phyloP scores from a whole-genome alignment of 352 stramenopile species.

The Phytopythium litorale region DNA sequence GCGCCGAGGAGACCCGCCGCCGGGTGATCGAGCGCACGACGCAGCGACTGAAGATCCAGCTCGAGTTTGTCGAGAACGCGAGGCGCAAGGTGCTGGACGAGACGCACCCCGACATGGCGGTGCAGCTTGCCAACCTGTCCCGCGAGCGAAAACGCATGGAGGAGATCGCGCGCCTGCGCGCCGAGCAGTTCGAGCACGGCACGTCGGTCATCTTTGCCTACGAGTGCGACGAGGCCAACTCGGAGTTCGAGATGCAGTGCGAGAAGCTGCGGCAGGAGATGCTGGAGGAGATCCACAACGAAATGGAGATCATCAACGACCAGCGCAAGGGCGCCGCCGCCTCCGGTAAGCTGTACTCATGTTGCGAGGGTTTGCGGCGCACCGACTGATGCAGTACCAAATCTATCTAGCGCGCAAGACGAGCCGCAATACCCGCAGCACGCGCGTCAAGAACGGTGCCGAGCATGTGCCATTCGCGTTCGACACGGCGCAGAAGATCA shows the following conservation, averaged over 20 bases:
- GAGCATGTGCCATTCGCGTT: slow-evolving; percentile 27
- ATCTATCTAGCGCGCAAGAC: slow-evolving; percentile 44
- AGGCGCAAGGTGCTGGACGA: slow-evolving; percentile 57
- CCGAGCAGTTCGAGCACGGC: slow-evolving; percentile 52
- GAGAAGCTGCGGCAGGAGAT: slow-evolving; percentile 81
- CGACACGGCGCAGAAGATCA: slow-evolving; percentile 66
- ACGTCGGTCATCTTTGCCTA: slow-evolving; percentile 76
- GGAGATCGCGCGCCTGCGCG: slow-evolving; percentile 31
- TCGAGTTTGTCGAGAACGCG: slow-evolving; percentile 67
- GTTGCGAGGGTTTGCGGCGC: background rate
- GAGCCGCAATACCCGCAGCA: slow-evolving; percentile 73
- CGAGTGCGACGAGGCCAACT: slow-evolving; percentile 75
- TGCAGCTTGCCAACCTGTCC: slow-evolving; percentile 35
- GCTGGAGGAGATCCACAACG: slow-evolving; percentile 82
- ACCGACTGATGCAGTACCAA: background rate
- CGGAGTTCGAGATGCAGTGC: slow-evolving; percentile 71
- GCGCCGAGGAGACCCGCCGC: slow-evolving; percentile 2
- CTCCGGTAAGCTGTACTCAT: slow-evolving; percentile 15
- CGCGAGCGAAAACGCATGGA: slow-evolving; percentile 48
- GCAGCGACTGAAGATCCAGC: slow-evolving; percentile 55
- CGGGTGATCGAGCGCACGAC: slow-evolving; percentile 20
- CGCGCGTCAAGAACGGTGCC: slow-evolving; percentile 44
- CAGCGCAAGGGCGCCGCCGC: slow-evolving; percentile 57
- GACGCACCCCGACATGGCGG: slow-evolving; percentile 61
- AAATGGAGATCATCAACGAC: slow-evolving; percentile 80